Evolutionary conservation across 2,329 filamentous ascomycete species (phyloP).

Genomic region (Pestalotiopsis sp.): DNA sequence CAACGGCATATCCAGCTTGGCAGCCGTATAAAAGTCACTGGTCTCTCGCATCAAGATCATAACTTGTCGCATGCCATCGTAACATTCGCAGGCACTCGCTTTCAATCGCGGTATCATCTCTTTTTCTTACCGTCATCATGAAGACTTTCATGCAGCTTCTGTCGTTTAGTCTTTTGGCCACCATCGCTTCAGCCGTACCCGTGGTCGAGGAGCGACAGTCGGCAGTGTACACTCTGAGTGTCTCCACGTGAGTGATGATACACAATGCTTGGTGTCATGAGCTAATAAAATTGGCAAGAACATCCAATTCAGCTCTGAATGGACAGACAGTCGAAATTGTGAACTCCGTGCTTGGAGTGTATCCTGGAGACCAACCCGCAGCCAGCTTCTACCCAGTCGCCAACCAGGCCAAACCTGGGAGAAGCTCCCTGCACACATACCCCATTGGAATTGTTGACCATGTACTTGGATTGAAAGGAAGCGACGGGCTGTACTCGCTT

Average conservation of each 20-base stretch:
- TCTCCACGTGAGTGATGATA: slow-evolving; percentile 23
- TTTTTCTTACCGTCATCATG: slow-evolving; percentile 20
- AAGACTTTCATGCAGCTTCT: slow-evolving; percentile 25
- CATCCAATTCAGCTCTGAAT: background rate
- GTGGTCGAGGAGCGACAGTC: slow-evolving; percentile 18
- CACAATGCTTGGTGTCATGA: too few species aligned
- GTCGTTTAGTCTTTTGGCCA: slow-evolving; percentile 24
- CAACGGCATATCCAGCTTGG: background rate
- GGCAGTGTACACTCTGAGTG: slow-evolving; percentile 27
- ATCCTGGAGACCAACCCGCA: slow-evolving; percentile 18
- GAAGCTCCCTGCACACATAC: slow-evolving; percentile 38
- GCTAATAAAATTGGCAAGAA: background rate
- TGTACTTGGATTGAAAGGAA: slow-evolving; percentile 38
- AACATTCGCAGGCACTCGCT: background rate
- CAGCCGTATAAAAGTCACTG: background rate
- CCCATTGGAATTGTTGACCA: slow-evolving; percentile 37
- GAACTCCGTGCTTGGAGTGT: slow-evolving; percentile 30
- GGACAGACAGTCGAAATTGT: background rate
- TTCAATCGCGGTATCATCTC: background rate
- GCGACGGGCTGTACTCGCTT: slow-evolving; percentile 32
- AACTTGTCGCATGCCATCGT: background rate
- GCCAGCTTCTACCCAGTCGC: slow-evolving; percentile 31
- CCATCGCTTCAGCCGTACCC: slow-evolving; percentile 22
- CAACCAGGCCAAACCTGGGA: slow-evolving; percentile 25
- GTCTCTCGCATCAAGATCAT: background rate